These are phyloP conservation scores for Diaporthe citrichinensis DNA, from an alignment of 2,329 filamentous ascomycete genomes.

Conservation along the genomic window DNA sequence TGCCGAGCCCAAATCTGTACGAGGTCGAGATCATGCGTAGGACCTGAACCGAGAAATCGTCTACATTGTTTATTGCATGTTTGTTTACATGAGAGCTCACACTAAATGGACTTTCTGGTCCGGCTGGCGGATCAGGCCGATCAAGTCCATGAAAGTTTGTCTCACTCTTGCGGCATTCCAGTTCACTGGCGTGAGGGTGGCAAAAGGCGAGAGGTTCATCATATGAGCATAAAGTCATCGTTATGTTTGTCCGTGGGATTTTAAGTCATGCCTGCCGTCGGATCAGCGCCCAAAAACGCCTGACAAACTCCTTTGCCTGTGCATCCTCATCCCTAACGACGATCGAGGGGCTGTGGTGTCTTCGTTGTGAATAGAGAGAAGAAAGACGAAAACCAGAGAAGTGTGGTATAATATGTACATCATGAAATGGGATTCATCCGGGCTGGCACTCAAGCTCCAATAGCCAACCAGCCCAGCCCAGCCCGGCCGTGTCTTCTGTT, in stretches of 20 bases:
- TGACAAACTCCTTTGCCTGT: not conserved
- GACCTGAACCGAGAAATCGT: not conserved
- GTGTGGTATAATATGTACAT: slow-evolving; percentile 21
- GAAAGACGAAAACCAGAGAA: not conserved
- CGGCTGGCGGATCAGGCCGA: not conserved
- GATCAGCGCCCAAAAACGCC: not conserved
- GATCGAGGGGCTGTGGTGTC: not conserved
- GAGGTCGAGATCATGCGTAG: not conserved
- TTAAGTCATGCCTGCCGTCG: not conserved
- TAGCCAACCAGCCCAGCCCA: not conserved
- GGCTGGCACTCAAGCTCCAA: not conserved
- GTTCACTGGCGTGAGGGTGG: not conserved
- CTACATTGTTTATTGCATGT: not conserved
- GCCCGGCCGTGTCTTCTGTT: not conserved
- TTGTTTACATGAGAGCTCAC: not conserved
- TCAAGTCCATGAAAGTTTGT: not conserved
- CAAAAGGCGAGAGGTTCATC: not conserved
- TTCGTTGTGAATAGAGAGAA: not conserved
- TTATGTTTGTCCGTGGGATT: not conserved
- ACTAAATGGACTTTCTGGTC: not conserved
- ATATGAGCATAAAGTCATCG: not conserved
- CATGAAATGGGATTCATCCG: not conserved
- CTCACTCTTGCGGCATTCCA: not conserved
- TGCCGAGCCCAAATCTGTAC: not conserved
- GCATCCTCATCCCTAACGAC: not conserved